These are phyloP conservation scores for Boechera stricta DNA, from an alignment of 345 rosid genomes.

Conservation along the genomic window DNA sequence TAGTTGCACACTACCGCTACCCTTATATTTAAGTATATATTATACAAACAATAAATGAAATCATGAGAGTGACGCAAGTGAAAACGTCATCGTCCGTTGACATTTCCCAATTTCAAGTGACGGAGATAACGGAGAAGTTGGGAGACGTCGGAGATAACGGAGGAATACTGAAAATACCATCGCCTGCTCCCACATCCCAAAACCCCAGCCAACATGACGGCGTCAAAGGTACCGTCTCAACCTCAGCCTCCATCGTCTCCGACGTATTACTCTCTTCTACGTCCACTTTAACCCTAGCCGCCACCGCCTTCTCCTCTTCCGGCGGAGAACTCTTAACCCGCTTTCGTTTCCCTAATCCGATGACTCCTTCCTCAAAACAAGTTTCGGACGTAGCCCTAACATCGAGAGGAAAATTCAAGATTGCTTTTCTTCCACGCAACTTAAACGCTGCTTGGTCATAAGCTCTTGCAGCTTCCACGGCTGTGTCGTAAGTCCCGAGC, in stretches of 20 bases:
- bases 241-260: conserved; percentile 36
- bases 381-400: conserved; percentile 44
- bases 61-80: conserved; percentile 38
- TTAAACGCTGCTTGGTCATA: conserved; percentile 86
- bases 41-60: conserved; percentile 19
- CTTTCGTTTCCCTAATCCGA: conserved; percentile 40
- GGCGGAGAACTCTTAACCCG: conserved; percentile 24
- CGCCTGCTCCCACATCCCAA: conserved; percentile 74
- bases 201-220: conserved; percentile 91
- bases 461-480: conserved; percentile 86
- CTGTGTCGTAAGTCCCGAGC: conserved; percentile 91
- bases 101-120: conserved; percentile 33
- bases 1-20: conserved; percentile 42
- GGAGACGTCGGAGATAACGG: conserved; percentile 91
- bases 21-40: background rate
- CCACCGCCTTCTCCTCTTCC: conserved; percentile 4
- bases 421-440: conserved; percentile 88
- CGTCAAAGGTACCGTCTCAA: conserved; percentile 64
- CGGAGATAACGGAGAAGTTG: conserved; percentile 48
- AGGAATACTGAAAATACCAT: conserved; percentile 79
- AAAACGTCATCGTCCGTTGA: conserved; percentile 44
- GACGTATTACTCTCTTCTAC: conserved; percentile 45
- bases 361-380: conserved; percentile 17
- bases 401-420: conserved; percentile 89
- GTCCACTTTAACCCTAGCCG: conserved; percentile 49